A percentile compares a stretch with the other conserved stretches of the same genome.
Conservation (phyloP, 208 protist genomes). For the Leishmania gerbilli region DNA sequence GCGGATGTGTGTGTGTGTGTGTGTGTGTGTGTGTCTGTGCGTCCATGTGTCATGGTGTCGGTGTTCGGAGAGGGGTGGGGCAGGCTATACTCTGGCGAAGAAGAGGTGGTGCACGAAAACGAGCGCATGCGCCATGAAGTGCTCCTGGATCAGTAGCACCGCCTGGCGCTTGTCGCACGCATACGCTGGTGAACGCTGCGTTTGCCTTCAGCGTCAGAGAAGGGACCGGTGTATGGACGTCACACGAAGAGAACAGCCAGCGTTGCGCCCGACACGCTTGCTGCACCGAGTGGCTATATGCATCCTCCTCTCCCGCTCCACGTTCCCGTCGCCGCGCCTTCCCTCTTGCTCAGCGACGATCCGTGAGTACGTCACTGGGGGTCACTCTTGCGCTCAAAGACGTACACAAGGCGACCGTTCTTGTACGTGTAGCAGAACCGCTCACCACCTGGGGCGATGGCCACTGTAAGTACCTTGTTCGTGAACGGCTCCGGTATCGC, state of each 20-base stretch:
- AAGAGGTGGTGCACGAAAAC: no score
- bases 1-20: neutral
- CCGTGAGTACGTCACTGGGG: neutral
- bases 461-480: conserved; percentile 74
- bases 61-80: neutral
- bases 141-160: neutral
- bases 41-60: neutral
- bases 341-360: neutral
- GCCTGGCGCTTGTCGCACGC: neutral
- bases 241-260: neutral
- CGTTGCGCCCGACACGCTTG: neutral
- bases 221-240: neutral
- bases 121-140: neutral
- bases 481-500: conserved; percentile 70
- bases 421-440: conserved; percentile 79
- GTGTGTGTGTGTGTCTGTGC: neutral
- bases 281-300: neutral
- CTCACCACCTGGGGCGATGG: conserved; percentile 83
- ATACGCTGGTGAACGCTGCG: neutral
- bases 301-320: neutral
- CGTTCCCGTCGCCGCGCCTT: neutral
- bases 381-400: conserved; percentile 67
- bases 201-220: neutral
- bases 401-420: conserved; percentile 67
- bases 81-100: no score